Percentiles rank a stretch among this genome's conserved stretches.
Evolutionary conservation across 2,329 filamentous ascomycete species (phyloP).

Genomic region (Penicillium capsulatum): DNA sequence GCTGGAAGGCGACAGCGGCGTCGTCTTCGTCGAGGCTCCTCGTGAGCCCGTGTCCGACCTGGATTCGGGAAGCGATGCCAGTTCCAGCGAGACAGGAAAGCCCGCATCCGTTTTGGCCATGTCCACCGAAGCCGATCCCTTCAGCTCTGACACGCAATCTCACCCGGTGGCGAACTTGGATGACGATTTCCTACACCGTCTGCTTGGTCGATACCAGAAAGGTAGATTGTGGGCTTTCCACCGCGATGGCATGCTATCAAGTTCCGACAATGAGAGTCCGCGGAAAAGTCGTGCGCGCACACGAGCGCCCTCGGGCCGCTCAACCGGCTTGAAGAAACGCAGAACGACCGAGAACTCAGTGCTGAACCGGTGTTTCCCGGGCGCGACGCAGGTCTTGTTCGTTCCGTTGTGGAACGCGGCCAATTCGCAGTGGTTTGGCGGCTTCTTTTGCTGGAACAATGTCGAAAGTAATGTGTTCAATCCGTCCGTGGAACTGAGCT

Average conservation of each 20-base stretch:
- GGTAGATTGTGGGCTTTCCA: conserved; percentile 17
- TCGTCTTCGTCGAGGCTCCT: conserved; percentile 10
- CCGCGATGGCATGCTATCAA: conserved; percentile 13
- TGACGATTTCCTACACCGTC: conserved; percentile 8
- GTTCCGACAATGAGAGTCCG: conserved; percentile 13
- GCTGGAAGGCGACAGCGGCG: conserved; percentile 10
- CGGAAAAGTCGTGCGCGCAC: conserved; percentile 20
- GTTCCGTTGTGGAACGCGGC: conserved; percentile 32
- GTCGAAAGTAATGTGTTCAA: conserved; percentile 24
- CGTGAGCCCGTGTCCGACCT: conserved; percentile 4
- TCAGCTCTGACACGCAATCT: not conserved
- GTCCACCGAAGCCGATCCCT: conserved; percentile 8
- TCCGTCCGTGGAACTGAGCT: conserved; percentile 28
- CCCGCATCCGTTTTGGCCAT: conserved; percentile 9
- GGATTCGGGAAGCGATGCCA: conserved; percentile 4
- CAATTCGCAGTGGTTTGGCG: conserved; percentile 31
- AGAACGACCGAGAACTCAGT: conserved; percentile 7
- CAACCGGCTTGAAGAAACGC: conserved; percentile 4
- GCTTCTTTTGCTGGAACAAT: conserved; percentile 22
- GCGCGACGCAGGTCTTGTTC: conserved; percentile 25
- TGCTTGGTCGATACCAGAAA: conserved; percentile 13
- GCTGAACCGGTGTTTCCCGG: conserved; percentile 19
- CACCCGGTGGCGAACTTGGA: conserved; percentile 10
- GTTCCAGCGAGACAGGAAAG: conserved; percentile 2
- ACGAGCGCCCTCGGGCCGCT: not conserved